Evolutionary conservation across 2,329 filamentous ascomycete genomes (phyloP).

Genomic region (Xylariaceae sp.): DNA sequence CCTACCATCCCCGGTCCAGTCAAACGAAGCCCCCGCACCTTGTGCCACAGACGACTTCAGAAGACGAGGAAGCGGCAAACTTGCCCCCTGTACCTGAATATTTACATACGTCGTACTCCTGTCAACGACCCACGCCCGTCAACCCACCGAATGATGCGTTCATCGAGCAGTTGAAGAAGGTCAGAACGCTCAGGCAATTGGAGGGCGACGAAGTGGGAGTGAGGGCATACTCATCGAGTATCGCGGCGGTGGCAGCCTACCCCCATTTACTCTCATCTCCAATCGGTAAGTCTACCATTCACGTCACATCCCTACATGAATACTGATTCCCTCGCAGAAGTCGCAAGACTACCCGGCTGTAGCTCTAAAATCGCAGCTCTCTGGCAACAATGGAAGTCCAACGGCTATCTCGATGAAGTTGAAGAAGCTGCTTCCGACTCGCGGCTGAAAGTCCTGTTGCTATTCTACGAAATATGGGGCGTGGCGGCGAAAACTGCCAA

Average conservation of each 20-base stretch:
- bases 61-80: slow-evolving; percentile 60
- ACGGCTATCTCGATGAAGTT: slow-evolving; percentile 61
- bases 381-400: slow-evolving; percentile 69
- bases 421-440: slow-evolving; percentile 62
- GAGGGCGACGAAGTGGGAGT: slow-evolving; percentile 75
- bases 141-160: slow-evolving; percentile 73
- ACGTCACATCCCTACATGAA: slow-evolving; percentile 33
- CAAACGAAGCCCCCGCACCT: slow-evolving; percentile 43
- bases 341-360: slow-evolving; percentile 70
- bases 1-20: slow-evolving; percentile 22
- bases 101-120: slow-evolving; percentile 68
- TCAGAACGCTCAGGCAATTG: slow-evolving; percentile 68
- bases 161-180: slow-evolving; percentile 69
- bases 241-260: slow-evolving; percentile 81
- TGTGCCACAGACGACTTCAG: slow-evolving; percentile 70
- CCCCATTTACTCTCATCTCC: slow-evolving; percentile 49
- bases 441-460: slow-evolving; percentile 60
- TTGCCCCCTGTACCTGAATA: slow-evolving; percentile 68
- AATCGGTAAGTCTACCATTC: slow-evolving; percentile 36
- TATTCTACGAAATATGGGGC: slow-evolving; percentile 89
- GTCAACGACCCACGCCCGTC: slow-evolving; percentile 71
- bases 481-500: slow-evolving; percentile 78
- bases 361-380: slow-evolving; percentile 74
- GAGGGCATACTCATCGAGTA: slow-evolving; percentile 82
- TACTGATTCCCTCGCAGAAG: slow-evolving; percentile 36